phyloP scores from a whole-genome alignment of 352 stramenopile species.

The Thalassiosira exigua region DNA sequence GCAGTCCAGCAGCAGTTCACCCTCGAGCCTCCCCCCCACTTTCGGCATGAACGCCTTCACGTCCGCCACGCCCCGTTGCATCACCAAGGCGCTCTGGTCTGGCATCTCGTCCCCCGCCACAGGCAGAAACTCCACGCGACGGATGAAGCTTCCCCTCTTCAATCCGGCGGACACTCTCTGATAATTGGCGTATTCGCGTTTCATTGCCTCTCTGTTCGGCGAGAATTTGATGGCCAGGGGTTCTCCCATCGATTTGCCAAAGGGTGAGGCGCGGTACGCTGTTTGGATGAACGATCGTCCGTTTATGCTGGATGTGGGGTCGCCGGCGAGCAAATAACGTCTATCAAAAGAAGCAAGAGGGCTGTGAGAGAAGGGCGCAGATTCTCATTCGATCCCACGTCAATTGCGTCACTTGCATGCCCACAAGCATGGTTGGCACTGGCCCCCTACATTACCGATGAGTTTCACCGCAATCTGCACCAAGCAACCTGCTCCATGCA shows the following conservation, averaged over 20 bases:
- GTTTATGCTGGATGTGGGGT: slow-evolving; percentile 69
- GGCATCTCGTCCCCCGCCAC: slow-evolving; percentile 53
- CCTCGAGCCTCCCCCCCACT: slow-evolving; percentile 61
- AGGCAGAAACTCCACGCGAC: slow-evolving; percentile 71
- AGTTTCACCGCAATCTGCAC: no score
- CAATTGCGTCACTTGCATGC: no score
- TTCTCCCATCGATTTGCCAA: slow-evolving; percentile 64
- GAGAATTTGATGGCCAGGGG: slow-evolving; percentile 76
- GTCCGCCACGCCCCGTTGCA: slow-evolving; percentile 74
- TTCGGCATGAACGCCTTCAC: slow-evolving; percentile 78
- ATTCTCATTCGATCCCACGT: no score
- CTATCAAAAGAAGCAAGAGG: no score
- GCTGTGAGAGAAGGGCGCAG: no score
- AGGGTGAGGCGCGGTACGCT: slow-evolving; percentile 63
- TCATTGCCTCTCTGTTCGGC: slow-evolving; percentile 77
- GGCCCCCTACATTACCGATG: no score
- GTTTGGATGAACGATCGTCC: slow-evolving; percentile 80
- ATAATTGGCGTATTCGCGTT: slow-evolving; percentile 81
- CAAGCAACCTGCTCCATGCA: no score
- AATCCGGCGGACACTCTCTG: slow-evolving; percentile 63
- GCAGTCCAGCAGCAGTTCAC: slow-evolving; percentile 71
- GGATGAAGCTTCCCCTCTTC: slow-evolving; percentile 67
- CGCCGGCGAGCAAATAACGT: slow-evolving; percentile 73
- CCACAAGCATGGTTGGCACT: no score
- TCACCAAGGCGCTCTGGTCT: slow-evolving; percentile 71